Base-by-base conservation (phyloP, 148 eudicot genomes). In the Dysphania ambrosioides region DNA sequence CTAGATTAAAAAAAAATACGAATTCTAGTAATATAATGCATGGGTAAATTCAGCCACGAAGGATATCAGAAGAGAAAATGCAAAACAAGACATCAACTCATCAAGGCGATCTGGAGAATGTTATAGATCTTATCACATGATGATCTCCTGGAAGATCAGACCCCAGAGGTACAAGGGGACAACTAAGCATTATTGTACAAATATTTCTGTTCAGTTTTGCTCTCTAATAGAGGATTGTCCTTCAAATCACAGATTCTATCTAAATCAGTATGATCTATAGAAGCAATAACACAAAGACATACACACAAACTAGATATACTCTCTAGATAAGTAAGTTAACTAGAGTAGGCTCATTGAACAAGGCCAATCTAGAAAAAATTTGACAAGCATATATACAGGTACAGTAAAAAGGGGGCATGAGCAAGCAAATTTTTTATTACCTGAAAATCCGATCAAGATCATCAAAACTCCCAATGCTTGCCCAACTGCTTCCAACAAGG, bases 361-460 rank as follows among this genome's bases (percentile, higher is more conserved):
- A 31, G 59, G 57, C 6, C 27, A 32, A 34, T 18, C 18, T 19
- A 32, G 27, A n/a, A 9, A 21, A n/a, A 23, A 13, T 34, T 57
- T 35, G 12, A 10, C 56, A 71, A 19, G 18, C 47, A 51, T 0
- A 26, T 30, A 15, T 23, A 53, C 13, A n/a, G n/a, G 27, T 27
- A 64, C 11, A 70, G 55, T 40, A 62, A 55, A 38, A 34, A 40
- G 23, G 44, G 30, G 6, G 27, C 49, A 64, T 21, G 47, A 79
- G 44, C 62, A 73, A 72, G 51, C 29, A 75, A 55, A 42, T 59
- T 79, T 56, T 32, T n/a, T 35, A 42, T 80, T 85, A 93, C 98
- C 98, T 91, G 81, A 93, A 91, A 67, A 93, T 93, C 67, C 84
- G 85, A 77, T 91, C 93, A 60, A 93, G 90, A 83, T 91, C 98